Evolutionary conservation across 495 filamentous ascomycete species (phyloP), one percentile per base, ranked within the genome.

Genomic region (Penicillium angulare): DNA sequence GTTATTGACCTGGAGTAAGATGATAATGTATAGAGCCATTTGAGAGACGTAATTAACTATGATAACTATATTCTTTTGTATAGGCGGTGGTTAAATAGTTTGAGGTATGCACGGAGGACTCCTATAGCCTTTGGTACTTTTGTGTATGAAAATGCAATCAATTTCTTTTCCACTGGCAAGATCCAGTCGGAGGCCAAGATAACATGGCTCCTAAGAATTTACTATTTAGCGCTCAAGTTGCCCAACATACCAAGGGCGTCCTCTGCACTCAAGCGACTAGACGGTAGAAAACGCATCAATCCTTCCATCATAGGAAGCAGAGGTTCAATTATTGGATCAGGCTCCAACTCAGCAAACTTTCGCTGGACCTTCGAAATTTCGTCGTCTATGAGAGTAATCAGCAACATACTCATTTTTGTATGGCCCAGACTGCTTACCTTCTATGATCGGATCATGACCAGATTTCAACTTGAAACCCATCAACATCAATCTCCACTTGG

Each of bases 1-100:
- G 43, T 69, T 16, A 54, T 76, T 21, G 69, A 71, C 36, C 40
- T 50, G 38, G 29, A 13, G 41, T 52, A 29, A 35, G 23, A 23
- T 41, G 12, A 34, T 10, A 13, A 34, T 15, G 16, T 3, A 31
- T 33, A 22, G 8, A 12, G 13, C 5, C 2, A 2, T 13, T 24
- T 1, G 3, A 24, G 7, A 18, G 1, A 17, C 26, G 31, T 24
- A 36, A 39, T 39, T 39, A 3, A 18, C 12, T 26, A 8, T 10
- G 3, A 38, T n/a, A n/a, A n/a, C n/a, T n/a, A n/a, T n/a, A n/a
- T n/a, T n/a, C n/a, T n/a, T n/a, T n/a, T n/a, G n/a, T n/a, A n/a
- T n/a, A n/a, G n/a, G n/a, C n/a, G n/a, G n/a, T n/a, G n/a, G n/a
- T n/a, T n/a, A n/a, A n/a, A n/a, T n/a, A n/a, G n/a, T n/a, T n/a